Conservation (phyloP, 2,329 filamentous ascomycete species). For the Dactylellina sp. region DNA sequence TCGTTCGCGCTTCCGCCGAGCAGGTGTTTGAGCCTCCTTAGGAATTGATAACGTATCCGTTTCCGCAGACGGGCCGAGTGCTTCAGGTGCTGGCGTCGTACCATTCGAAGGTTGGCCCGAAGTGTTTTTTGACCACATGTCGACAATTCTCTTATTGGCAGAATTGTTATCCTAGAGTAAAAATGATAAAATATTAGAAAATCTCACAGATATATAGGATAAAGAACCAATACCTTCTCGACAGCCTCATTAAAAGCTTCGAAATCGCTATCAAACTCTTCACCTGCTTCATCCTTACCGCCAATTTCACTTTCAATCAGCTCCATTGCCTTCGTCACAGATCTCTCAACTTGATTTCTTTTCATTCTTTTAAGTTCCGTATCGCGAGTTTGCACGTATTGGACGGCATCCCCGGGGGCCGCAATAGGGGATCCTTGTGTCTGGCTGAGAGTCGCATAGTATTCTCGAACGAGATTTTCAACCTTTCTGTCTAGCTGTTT, state of each 20-base stretch:
- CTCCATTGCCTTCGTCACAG: conserved; percentile 48
- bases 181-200: conserved; percentile 58
- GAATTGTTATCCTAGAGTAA: conserved; percentile 68
- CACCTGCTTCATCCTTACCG: conserved; percentile 51
- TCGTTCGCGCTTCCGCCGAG: conserved; percentile 58
- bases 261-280: conserved; percentile 65
- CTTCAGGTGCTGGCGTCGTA: conserved; percentile 58
- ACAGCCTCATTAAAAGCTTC: conserved; percentile 66
- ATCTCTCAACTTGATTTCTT: conserved; percentile 81
- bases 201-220: conserved; percentile 12
- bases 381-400: conserved; percentile 71
- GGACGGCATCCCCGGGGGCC: conserved; percentile 73
- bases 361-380: conserved; percentile 76
- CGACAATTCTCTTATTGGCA: conserved; percentile 75
- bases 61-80: conserved; percentile 53
- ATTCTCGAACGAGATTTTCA: conserved; percentile 58
- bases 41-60: conserved; percentile 41
- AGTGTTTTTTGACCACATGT: conserved; percentile 66
- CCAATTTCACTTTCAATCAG: conserved; percentile 43
- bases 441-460: conserved; percentile 17
- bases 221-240: conserved; percentile 63
- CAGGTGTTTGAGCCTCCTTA: conserved; percentile 56
- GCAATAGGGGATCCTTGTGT: conserved; percentile 18
- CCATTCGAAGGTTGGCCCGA: conserved; percentile 60
- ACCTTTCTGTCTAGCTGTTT: conserved; percentile 58